phyloP scores from a whole-genome alignment of 192 early-diverging fungal genomes.

The Mortierella alpina region DNA sequence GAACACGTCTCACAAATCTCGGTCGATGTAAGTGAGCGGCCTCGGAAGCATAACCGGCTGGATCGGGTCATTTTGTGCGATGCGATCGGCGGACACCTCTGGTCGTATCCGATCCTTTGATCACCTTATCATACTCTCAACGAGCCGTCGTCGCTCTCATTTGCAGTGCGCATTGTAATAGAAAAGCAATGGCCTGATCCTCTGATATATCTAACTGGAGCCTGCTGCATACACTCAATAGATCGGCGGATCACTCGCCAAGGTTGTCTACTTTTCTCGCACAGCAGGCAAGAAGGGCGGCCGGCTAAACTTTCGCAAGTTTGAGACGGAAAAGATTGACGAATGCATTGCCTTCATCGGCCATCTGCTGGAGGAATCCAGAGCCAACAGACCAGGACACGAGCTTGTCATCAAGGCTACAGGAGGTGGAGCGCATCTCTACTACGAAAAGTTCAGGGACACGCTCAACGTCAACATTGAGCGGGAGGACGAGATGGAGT shows the following conservation, averaged over 20 bases:
- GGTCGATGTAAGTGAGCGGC: constrained; percentile 76
- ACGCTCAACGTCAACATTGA: constrained; percentile 79
- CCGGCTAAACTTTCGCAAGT: constrained; percentile 90
- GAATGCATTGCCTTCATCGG: constrained; percentile 88
- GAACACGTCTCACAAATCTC: constrained; percentile 90
- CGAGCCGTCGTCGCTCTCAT: background rate
- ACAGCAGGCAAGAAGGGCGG: constrained; percentile 74
- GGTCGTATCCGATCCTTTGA: constrained; percentile 50
- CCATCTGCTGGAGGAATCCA: constrained; percentile 65
- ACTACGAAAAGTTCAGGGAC: constrained; percentile 71
- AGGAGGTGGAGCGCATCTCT: constrained; percentile 89
- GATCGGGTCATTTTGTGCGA: constrained; percentile 48
- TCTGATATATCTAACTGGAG: background rate
- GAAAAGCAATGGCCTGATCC: constrained; percentile 26
- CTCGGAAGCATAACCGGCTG: constrained; percentile 28
- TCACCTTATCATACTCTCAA: background rate
- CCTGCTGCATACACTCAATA: constrained; percentile 31
- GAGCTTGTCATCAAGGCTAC: constrained; percentile 82
- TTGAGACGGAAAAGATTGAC: constrained; percentile 94
- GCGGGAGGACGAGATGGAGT: constrained; percentile 96
- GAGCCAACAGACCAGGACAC: constrained; percentile 30
- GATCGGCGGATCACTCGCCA: constrained; percentile 81
- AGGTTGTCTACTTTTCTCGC: constrained; percentile 78
- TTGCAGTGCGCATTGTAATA: no score
- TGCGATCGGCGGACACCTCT: constrained; percentile 75